phyloP scores from a whole-genome alignment of 164 flowering plant genomes.

The Vitis amurensis region DNA sequence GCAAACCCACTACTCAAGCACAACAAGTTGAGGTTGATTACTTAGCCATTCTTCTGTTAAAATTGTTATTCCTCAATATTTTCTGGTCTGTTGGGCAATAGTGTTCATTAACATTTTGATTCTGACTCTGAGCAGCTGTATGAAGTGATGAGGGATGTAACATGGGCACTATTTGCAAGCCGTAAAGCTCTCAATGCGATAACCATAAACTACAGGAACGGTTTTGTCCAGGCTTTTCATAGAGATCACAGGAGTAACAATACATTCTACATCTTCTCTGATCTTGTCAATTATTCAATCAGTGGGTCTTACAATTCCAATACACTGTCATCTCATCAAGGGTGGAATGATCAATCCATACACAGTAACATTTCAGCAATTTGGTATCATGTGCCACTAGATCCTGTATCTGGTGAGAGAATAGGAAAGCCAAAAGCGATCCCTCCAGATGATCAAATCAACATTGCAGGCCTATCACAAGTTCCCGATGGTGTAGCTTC shows the following conservation, averaged over 20 bases:
- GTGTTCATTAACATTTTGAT: background rate
- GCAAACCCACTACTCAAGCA: constrained; percentile 54
- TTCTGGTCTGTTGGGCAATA: background rate
- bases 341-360: constrained; percentile 58
- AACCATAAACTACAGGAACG: constrained; percentile 82
- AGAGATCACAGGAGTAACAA: constrained; percentile 82
- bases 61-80: background rate
- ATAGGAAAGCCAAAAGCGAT: constrained; percentile 57
- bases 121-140: constrained; percentile 57
- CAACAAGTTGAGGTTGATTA: constrained; percentile 74
- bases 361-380: constrained; percentile 64
- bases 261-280: constrained; percentile 89
- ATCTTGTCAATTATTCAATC: constrained; percentile 61
- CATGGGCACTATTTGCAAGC: constrained; percentile 94
- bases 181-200: constrained; percentile 85
- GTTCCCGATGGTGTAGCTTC: constrained; percentile 89
- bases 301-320: constrained; percentile 22
- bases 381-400: constrained; percentile 86
- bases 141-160: constrained; percentile 74
- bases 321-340: constrained; percentile 38
- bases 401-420: constrained; percentile 74
- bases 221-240: constrained; percentile 96
- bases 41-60: background rate
- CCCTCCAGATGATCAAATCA: constrained; percentile 86
- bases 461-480: constrained; percentile 79